A percentile compares a stretch with the other conserved stretches of the same genome.
These are phyloP conservation scores for Staphylotrichum tortipilum DNA, from an alignment of 495 filamentous ascomycete genomes.

Conservation along the genomic window DNA sequence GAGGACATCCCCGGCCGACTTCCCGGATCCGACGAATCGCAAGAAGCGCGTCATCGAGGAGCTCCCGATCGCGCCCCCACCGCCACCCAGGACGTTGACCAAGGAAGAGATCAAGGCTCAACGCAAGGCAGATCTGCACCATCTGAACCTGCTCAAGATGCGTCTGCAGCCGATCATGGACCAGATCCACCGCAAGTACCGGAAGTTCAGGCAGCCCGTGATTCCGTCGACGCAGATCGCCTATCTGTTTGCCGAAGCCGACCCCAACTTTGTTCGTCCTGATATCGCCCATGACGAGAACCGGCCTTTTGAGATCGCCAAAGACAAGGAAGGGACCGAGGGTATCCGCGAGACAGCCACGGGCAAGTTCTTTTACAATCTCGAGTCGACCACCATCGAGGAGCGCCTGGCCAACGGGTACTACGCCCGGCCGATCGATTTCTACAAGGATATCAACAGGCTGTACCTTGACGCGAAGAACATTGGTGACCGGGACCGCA, in stretches of 20 bases:
- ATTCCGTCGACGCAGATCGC: slow-evolving; percentile 62
- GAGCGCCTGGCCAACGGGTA: slow-evolving; percentile 90
- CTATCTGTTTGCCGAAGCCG: slow-evolving; percentile 73
- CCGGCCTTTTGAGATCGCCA: slow-evolving; percentile 66
- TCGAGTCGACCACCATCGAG: slow-evolving; percentile 89
- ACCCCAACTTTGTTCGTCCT: slow-evolving; percentile 70
- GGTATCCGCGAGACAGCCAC: slow-evolving; percentile 61
- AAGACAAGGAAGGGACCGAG: slow-evolving; percentile 64
- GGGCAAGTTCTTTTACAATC: slow-evolving; percentile 84
- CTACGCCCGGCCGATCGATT: slow-evolving; percentile 82
- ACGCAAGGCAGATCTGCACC: slow-evolving; percentile 69
- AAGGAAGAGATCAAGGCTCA: slow-evolving; percentile 74
- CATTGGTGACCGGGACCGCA: slow-evolving; percentile 64
- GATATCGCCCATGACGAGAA: slow-evolving; percentile 56
- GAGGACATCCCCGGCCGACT: slow-evolving; percentile 67
- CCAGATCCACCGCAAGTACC: slow-evolving; percentile 75
- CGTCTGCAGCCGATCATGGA: slow-evolving; percentile 91
- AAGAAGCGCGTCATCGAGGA: slow-evolving; percentile 75
- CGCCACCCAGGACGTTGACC: slow-evolving; percentile 50
- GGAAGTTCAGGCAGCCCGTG: slow-evolving; percentile 70
- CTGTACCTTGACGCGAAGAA: slow-evolving; percentile 75
- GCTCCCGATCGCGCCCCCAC: slow-evolving; percentile 65
- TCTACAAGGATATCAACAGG: slow-evolving; percentile 72
- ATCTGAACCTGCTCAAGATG: slow-evolving; percentile 76
- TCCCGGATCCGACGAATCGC: slow-evolving; percentile 75